Evolutionary conservation across 768 basidiomycete genomes (phyloP).

Genomic region (Calocybe gangraenosa): DNA sequence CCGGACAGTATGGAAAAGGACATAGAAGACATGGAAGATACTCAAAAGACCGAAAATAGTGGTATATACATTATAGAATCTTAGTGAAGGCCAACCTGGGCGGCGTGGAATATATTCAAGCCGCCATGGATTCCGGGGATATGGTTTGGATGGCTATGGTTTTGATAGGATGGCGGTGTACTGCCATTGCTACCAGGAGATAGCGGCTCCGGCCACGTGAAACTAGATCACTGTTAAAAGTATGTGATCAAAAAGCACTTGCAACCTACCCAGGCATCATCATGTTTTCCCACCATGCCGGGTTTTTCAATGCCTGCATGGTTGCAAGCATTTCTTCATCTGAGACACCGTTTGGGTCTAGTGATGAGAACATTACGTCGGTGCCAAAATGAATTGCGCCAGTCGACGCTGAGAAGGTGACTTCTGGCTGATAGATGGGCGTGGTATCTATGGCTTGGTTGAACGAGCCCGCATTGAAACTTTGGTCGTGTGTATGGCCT

Average conservation of each 20-base stretch:
- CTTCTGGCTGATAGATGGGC: conserved; percentile 43
- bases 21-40: no score
- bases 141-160: conserved; percentile 5
- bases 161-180: conserved; percentile 16
- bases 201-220: conserved; percentile 27
- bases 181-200: conserved; percentile 22
- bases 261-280: conserved; percentile 75
- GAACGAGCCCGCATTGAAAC: conserved; percentile 11
- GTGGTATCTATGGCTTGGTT: conserved; percentile 23
- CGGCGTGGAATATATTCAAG: conserved; percentile 13
- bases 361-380: conserved; percentile 32
- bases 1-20: neutral
- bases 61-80: neutral
- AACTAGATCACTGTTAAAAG: conserved; percentile 12
- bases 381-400: conserved; percentile 40
- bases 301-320: conserved; percentile 70
- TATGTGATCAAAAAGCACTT: neutral
- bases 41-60: neutral
- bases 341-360: conserved; percentile 29
- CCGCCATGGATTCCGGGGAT: conserved; percentile 9
- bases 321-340: conserved; percentile 65
- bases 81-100: conserved; percentile 13
- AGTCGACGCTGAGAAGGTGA: conserved; percentile 37
- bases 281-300: conserved; percentile 72
- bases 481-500: conserved; percentile 15